Percentiles rank a stretch among this genome's conserved stretches.
These are phyloP conservation scores for Tilletia walkeri DNA, from an alignment of 1,284 basidiomycete genomes.

Conservation along the genomic window DNA sequence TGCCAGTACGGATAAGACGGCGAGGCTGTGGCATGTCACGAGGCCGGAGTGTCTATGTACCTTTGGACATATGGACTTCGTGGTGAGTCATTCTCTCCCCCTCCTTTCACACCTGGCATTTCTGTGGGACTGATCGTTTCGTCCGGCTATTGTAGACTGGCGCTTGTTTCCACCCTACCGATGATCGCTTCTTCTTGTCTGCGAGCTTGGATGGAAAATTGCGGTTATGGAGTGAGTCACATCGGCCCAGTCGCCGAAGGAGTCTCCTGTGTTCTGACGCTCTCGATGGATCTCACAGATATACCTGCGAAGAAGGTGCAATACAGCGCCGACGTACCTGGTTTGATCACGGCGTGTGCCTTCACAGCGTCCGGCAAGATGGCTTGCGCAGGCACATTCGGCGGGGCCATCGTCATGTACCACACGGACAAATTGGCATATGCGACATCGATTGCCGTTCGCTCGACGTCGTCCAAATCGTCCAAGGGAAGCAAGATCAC, in stretches of 20 bases:
- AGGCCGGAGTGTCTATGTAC: conserved; percentile 53
- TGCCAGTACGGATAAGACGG: conserved; percentile 57
- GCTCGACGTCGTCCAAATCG: conserved; percentile 51
- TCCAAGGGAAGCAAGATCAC: conserved; percentile 56
- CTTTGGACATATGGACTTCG: conserved; percentile 56
- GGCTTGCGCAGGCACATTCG: conserved; percentile 54
- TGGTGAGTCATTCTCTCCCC: conserved; percentile 27
- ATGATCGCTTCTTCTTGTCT: conserved; percentile 57
- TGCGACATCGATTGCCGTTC: conserved; percentile 45
- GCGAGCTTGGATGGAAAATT: conserved; percentile 57
- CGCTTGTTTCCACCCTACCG: conserved; percentile 32
- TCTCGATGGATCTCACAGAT: conserved; percentile 17
- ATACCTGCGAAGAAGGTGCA: conserved; percentile 38
- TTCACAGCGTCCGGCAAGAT: conserved; percentile 53
- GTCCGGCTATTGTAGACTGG: conserved; percentile 18
- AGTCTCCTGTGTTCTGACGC: background rate
- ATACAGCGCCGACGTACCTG: conserved; percentile 46
- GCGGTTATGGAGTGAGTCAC: conserved; percentile 50
- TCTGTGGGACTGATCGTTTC: background rate
- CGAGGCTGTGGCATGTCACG: conserved; percentile 56
- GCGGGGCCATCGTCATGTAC: conserved; percentile 50
- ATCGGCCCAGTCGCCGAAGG: conserved; percentile 16
- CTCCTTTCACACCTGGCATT: background rate
- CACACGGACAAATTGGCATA: conserved; percentile 48
- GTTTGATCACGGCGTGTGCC: conserved; percentile 55